Evolutionary conservation across 2,329 filamentous ascomycete genomes (phyloP).

Genomic region (Fusarium verticillioides): DNA sequence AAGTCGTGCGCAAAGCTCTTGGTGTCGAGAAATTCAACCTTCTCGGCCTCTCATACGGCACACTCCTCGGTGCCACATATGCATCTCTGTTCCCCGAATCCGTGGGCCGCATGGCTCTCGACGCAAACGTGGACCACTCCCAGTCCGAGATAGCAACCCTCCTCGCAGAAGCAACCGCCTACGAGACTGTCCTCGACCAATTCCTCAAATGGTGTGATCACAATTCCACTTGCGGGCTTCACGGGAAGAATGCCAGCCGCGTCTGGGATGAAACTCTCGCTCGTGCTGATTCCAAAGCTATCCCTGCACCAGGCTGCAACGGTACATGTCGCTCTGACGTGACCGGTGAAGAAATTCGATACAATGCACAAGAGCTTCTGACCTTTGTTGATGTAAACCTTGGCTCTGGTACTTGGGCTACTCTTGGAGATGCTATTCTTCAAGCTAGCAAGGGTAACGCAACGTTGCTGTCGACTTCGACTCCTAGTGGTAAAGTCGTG

Average conservation of each 20-base stretch:
- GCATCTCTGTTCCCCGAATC: slow-evolving; percentile 46
- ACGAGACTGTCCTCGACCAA: slow-evolving; percentile 31
- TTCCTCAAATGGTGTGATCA: slow-evolving; percentile 42
- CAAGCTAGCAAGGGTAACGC: slow-evolving; percentile 38
- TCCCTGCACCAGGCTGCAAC: slow-evolving; percentile 26
- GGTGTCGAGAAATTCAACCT: slow-evolving; percentile 44
- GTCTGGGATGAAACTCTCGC: slow-evolving; percentile 30
- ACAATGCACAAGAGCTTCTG: slow-evolving; percentile 20
- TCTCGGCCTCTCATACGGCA: slow-evolving; percentile 53
- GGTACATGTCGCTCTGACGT: slow-evolving; percentile 31
- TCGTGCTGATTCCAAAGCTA: slow-evolving; percentile 21
- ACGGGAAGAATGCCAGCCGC: slow-evolving; percentile 28
- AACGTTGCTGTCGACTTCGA: slow-evolving; percentile 22
- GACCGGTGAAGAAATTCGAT: slow-evolving; percentile 40
- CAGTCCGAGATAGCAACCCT: slow-evolving; percentile 29
- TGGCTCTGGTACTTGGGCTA: slow-evolving; percentile 20
- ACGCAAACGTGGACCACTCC: slow-evolving; percentile 43
- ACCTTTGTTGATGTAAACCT: slow-evolving; percentile 23
- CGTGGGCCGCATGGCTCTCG: slow-evolving; percentile 44
- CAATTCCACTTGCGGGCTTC: slow-evolving; percentile 29
- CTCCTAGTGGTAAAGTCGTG: not conserved
- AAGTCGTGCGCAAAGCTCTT: slow-evolving; percentile 38
- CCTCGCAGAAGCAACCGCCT: slow-evolving; percentile 23
- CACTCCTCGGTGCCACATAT: slow-evolving; percentile 49
- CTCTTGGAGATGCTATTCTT: slow-evolving; percentile 20